Base-by-base conservation (phyloP, 257 asterid genomes). In the Solanum arcanum region DNA sequence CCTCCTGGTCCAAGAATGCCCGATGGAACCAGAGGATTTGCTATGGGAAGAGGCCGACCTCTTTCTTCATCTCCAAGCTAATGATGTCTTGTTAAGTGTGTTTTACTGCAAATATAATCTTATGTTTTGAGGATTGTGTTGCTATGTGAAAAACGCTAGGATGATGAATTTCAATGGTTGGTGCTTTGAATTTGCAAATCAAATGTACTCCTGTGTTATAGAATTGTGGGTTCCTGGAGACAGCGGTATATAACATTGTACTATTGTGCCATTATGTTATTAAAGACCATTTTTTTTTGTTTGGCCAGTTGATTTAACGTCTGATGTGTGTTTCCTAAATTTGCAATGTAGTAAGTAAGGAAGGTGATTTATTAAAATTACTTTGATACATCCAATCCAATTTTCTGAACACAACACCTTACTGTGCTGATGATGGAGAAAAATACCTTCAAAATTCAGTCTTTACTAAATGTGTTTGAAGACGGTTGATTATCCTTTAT, bases 1-100 rank as follows among this genome's bases (percentile, higher is more conserved):
- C 98, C 99, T 56, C 99, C 99, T 4, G 99, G 99, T 25, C 99
- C 99, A n/a, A 93, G 85, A 88, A 97, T 97, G 99, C 99, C 99
- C 0, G 99, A 96, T 85, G 99, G 99, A 81, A 95, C 99, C 82
- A 92, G 94, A 90, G 99, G 98, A 84, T 96, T 96, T 86, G 83
- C 95, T 16, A 66, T 94, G 94, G 99, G 99, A 77, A 93, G 99
- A 60, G 99, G 99, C 85, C 92, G 92, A n/a, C 96, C 97, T 77
- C 75, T 90, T 91, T 92, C 89, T 86, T 86, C 88, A 74, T 47
- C 44, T 52, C 84, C 88, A 49, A 62, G 81, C 59, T 86, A 73
- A 52, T 73, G 73, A n/a, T 33, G 88, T 14, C 42, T 74, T 52
- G 9, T 72, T 29, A 72, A 49, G 31, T 72, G 31, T 42, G 87